Evolutionary conservation across 2,329 filamentous ascomycete genomes (phyloP), one percentile per base, ranked within the genome.

Genomic region (Tympanopsis confertula): DNA sequence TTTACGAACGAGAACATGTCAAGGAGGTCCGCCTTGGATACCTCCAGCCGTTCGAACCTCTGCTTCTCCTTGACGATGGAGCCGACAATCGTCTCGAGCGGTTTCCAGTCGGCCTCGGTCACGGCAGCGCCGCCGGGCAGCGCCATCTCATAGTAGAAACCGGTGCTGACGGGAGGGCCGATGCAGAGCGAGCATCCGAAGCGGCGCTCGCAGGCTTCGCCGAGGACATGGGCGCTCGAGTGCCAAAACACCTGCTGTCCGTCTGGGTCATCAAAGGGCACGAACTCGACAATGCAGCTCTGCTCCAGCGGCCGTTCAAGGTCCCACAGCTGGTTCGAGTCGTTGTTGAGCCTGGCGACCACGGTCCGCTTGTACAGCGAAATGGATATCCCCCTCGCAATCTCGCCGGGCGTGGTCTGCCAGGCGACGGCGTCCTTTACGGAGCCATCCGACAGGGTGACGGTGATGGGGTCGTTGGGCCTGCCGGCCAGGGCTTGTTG

Each of bases 61-160:
- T 96, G 89, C 70, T 93, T 94, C 63, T 95, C 88, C 69, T 95
- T 95, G 61, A 94, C 85, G 45, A 91, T 87, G 55, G 79, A 82
- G 52, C 73, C 69, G 20, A 88, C 85, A 45, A 87, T 78, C 42
- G 70, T 78, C 63, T 94, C 87, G 15, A 96, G 68, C 2, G 83
- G 78, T 58, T 88, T 82, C 74, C 86, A 88, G 61, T 96, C 91
- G 40, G 69, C 61, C 47, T 82, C 69, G 41, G 80, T 76, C 29
- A 94, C 84, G 52, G 68, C 78, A 53, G 62, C 66, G 39, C 79
- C 78, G 28, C 82, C 79, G 35, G 82, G 75, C 33, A 86, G 69
- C 20, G 83, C 83, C 88, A 96, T 95, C 62, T 96, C 86, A 61
- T 95, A 96, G 71, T 94, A 95, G 69, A 94, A 95, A 28, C 87